phyloP scores from a whole-genome alignment of 2,329 filamentous ascomycete species.

The Fusarium piperis region DNA sequence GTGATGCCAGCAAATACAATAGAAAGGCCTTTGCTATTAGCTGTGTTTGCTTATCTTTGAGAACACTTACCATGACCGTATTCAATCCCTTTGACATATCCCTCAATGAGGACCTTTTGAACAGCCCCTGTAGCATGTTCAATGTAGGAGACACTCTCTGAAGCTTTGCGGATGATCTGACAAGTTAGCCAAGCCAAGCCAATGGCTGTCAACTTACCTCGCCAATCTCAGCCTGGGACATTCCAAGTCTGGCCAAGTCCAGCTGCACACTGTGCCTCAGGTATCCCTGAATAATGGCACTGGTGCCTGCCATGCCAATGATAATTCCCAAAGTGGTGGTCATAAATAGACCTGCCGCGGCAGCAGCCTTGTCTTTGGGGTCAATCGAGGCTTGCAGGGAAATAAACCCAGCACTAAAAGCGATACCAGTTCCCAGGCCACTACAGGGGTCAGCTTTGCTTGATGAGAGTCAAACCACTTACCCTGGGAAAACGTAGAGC shows the following conservation, averaged over 20 bases:
- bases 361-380: constrained; percentile 51
- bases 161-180: constrained; percentile 27
- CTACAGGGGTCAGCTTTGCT: not conserved
- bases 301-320: constrained; percentile 51
- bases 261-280: constrained; percentile 18
- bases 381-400: constrained; percentile 53
- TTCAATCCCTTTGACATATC: constrained; percentile 31
- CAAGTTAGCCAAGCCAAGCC: not conserved
- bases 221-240: constrained; percentile 3
- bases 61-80: constrained; percentile 24
- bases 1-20: not conserved
- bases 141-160: constrained; percentile 29
- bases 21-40: not conserved
- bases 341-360: constrained; percentile 54
- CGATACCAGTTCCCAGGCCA: constrained; percentile 54
- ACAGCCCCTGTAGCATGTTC: constrained; percentile 26
- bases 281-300: constrained; percentile 43
- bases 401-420: constrained; percentile 54
- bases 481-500: constrained; percentile 65
- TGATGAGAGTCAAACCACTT: not conserved
- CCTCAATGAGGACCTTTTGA: constrained; percentile 7
- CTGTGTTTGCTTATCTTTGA: rapidly evolving
- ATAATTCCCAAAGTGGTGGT: constrained; percentile 50
- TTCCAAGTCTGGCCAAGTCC: constrained; percentile 15
- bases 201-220: constrained; percentile 5